Evolutionary conservation across 148 eudicot species (phyloP), one percentile per base, ranked within the genome.

Genomic region (Heliamphora exappendiculata): DNA sequence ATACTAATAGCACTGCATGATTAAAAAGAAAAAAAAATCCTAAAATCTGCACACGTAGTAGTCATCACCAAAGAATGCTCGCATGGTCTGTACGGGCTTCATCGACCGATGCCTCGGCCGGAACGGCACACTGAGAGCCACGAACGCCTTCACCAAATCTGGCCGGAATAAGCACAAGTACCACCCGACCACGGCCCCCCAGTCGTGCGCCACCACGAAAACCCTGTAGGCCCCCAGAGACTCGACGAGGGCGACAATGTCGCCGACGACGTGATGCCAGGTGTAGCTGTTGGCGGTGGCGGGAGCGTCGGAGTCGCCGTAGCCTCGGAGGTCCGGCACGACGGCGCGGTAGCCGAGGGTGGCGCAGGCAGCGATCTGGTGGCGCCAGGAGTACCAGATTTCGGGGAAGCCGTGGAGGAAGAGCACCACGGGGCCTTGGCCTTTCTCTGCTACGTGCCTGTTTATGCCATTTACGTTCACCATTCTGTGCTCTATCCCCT

Each of bases 31-130:
- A 26, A 62, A 19, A 39, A 92, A n/a, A n/a, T n/a, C 97, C 93
- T 92, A 94, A 83, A 92, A 92, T 79, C 97, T 78, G 85, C 94
- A 88, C 72, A 92, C 90, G 42, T 92, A 92, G 72, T 90, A 92
- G 0, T 90, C 92, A 17, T 87, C 88, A 19, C 97, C 97, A 73
- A 87, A 90, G 68, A 87, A 73, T 58, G 89, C 85, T 39, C 85
- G 67, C 79, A 90, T 80, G 20, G 57, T 59, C 19, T 57, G 82
- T 8, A 82, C 69, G 8, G 97, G 97, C 87, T 85, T 92, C 57
- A 84, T 50, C 80, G 58, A 85, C 1, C 93, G 90, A 67, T 81
- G 70, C 78, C 97, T 82, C 1, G 97, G 94, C 67, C 91, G 65
- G 41, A 85, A 92, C 0, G 94, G 94, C 28, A 92, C 86, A 1